Conservation (phyloP, 2,329 filamentous ascomycete species). For the Penicillium vulpinum region DNA sequence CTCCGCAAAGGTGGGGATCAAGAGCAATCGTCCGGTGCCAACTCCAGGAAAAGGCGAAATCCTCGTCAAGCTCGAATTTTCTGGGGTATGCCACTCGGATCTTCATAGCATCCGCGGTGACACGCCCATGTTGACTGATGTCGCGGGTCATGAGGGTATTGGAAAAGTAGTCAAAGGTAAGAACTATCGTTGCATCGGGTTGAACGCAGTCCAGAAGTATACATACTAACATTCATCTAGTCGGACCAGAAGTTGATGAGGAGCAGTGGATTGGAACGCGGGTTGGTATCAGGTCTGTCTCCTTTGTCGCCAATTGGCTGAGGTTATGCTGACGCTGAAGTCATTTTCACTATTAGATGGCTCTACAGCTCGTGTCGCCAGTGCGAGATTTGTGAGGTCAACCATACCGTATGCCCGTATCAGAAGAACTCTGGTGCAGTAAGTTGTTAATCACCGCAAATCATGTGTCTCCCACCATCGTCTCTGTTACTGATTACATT, state of each 20-base stretch:
- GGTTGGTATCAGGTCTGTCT: conserved; percentile 35
- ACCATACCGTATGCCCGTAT: conserved; percentile 41
- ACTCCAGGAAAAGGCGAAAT: conserved; percentile 42
- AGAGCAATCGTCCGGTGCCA: conserved; percentile 35
- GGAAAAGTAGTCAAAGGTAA: conserved; percentile 43
- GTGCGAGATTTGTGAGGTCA: conserved; percentile 42
- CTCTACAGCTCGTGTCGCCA: conserved; percentile 40
- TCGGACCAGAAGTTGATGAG: conserved; percentile 30
- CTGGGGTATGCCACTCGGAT: conserved; percentile 52
- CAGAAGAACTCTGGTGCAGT: conserved; percentile 42
- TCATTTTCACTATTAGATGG: conserved; percentile 29
- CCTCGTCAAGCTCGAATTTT: conserved; percentile 51
- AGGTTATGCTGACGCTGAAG: neutral
- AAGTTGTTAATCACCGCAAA: conserved; percentile 10
- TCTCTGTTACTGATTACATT: neutral
- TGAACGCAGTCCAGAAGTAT: neutral
- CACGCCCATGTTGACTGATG: conserved; percentile 46
- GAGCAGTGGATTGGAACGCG: conserved; percentile 32
- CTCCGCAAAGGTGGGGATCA: conserved; percentile 27
- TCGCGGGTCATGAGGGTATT: conserved; percentile 51
- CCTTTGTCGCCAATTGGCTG: neutral
- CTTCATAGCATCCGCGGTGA: conserved; percentile 48
- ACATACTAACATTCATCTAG: conserved; percentile 13
- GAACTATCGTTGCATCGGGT: neutral
- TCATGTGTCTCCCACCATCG: neutral